Percentiles rank a stretch among this genome's conserved stretches.
Conservation (phyloP, 805 yeast species). For the Candida arabinofermentans region DNA sequence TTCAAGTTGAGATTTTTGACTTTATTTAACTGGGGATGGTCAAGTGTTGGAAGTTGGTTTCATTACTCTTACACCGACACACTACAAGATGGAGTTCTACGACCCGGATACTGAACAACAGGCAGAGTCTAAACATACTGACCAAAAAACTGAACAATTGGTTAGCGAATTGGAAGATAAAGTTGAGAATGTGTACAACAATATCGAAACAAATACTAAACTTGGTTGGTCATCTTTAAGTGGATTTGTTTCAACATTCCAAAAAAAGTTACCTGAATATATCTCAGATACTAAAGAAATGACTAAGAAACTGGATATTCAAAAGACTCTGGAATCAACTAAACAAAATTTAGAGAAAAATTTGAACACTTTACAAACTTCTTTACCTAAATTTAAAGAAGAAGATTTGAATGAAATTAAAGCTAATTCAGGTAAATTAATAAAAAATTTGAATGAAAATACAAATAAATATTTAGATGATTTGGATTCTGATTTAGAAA, state of each 20-base stretch:
- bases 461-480: slow-evolving; percentile 67
- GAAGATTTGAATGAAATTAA: slow-evolving; percentile 24
- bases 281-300: slow-evolving; percentile 25
- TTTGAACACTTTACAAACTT: slow-evolving; percentile 5
- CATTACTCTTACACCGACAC: no score
- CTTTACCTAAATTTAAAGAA: slow-evolving; percentile 15
- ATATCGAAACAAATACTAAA: slow-evolving; percentile 39
- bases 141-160: slow-evolving; percentile 50
- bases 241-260: slow-evolving; percentile 33
- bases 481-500: slow-evolving; percentile 70
- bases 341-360: slow-evolving; percentile 16
- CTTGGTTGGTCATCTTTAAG: slow-evolving; percentile 33
- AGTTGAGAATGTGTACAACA: slow-evolving; percentile 36
- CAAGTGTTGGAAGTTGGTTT: background rate
- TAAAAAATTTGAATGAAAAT: slow-evolving; percentile 29
- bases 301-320: slow-evolving; percentile 17
- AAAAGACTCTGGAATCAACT: slow-evolving; percentile 14
- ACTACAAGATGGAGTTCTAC: slow-evolving; percentile 29
- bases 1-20: no score
- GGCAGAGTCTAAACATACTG: slow-evolving; percentile 23
- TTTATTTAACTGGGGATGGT: background rate
- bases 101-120: slow-evolving; percentile 26
- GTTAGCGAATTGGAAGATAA: slow-evolving; percentile 49
- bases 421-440: slow-evolving; percentile 22
- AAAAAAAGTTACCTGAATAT: slow-evolving; percentile 31